phyloP scores from a whole-genome alignment of 306 rosid species.

The Benincasa hispida region DNA sequence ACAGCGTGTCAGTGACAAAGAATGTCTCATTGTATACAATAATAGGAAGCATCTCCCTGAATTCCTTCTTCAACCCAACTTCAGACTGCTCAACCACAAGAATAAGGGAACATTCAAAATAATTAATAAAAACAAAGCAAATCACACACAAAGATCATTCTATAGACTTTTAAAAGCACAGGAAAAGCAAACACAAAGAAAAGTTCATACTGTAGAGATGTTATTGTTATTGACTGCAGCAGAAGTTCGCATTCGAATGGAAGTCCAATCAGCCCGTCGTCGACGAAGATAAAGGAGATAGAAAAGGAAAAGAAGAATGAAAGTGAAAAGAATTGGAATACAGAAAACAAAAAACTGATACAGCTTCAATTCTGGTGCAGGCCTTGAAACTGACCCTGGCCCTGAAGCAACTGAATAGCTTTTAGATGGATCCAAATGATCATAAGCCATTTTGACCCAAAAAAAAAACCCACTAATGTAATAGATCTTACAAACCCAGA shows the following conservation, averaged over 20 bases:
- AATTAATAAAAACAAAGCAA: background rate
- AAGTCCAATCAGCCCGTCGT: constrained; percentile 44
- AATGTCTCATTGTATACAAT: constrained; percentile 64
- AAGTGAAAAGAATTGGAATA: constrained; percentile 48
- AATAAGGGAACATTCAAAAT: background rate
- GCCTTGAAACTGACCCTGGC: constrained; percentile 1
- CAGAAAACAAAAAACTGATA: constrained; percentile 57
- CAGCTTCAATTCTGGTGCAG: constrained; percentile 26
- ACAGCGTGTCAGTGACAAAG: constrained; percentile 68
- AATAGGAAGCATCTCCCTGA: constrained; percentile 77
- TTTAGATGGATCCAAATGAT: constrained; percentile 17
- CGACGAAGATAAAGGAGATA: constrained; percentile 71
- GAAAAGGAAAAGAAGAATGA: constrained; percentile 52
- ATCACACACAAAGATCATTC: background rate
- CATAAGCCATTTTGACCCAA: constrained; percentile 20
- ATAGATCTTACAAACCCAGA: constrained; percentile 3
- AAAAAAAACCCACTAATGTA: constrained; percentile 5
- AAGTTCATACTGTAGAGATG: constrained; percentile 25
- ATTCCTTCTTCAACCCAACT: constrained; percentile 57
- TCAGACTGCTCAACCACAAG: constrained; percentile 25
- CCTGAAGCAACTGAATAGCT: constrained; percentile 9
- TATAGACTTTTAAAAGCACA: background rate
- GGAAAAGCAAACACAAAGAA: background rate
- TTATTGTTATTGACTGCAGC: background rate
- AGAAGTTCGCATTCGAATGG: constrained; percentile 34